Evolutionary conservation across 164 flowering plant species (phyloP), one percentile per base, ranked within the genome.

Genomic region (Hamamelis virginiana): DNA sequence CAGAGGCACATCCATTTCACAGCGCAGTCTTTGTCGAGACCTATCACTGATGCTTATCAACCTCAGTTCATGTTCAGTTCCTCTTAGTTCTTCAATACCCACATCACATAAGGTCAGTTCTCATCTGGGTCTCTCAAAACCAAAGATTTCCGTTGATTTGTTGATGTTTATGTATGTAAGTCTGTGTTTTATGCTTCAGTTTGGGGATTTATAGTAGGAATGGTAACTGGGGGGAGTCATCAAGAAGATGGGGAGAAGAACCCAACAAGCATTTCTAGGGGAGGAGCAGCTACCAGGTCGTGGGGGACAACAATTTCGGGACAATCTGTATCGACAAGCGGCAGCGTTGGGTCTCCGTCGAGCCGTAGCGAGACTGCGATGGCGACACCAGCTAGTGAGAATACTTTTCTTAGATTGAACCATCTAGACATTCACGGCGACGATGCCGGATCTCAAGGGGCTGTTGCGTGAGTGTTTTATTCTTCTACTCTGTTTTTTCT

Each of bases 311-410:
- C 89, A 5, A 62, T 72, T 15, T 89, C 97, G 0, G 94, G 90
- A 8, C 97, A 92, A 74, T 95, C 99, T 1, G 82, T 92, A 33
- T 95, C 99, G 0, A 92, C 95, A 5, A 93, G 99, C 65, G 90
- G 98, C 44, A 93, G 98, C 55, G 81, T 83, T 0, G 98, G 98
- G 52, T 96, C 98, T 8, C 99, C 98, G 0, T 85, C 94, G 0
- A 90, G 87, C 69, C 80, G 87, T 45, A 84, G 89, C 72, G 92
- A 87, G 73, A 82, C 79, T n/a, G 87, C 85, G 18, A 75, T 75
- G 83, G 84, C 87, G 19, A 85, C 96, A 0, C 90, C 95, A 0
- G 86, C 86, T 0, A 81, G 89, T 47, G 96, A 90, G 59, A 84
- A 58, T 66, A 81, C 92, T 46, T 82, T 83, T 18, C 68, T 74